Evolutionary conservation across 2,329 filamentous ascomycete species (phyloP).

Genomic region (Alternaria ethzedia): DNA sequence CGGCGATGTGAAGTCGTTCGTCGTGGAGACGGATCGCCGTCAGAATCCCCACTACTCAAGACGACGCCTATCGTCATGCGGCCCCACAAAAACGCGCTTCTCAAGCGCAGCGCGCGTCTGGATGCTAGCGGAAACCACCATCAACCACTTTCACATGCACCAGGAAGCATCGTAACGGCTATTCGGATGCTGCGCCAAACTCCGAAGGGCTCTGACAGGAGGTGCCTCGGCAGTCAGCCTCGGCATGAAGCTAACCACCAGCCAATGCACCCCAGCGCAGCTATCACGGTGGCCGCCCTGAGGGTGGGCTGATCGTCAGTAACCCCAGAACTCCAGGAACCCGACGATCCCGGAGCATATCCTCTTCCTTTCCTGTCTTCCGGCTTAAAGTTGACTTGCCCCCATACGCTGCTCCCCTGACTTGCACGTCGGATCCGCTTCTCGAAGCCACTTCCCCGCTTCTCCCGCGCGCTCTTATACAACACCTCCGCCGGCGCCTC

Average conservation of each 20-base stretch:
- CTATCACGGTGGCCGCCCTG: background rate
- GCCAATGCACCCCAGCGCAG: background rate
- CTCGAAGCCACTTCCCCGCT: background rate
- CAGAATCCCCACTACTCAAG: background rate
- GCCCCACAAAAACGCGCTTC: constrained; percentile 3
- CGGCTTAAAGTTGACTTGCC: background rate
- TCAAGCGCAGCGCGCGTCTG: background rate
- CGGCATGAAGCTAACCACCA: constrained; percentile 4
- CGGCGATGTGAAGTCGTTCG: background rate
- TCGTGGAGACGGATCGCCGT: background rate
- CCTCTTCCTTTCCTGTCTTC: background rate
- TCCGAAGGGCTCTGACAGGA: background rate
- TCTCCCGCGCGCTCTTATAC: background rate
- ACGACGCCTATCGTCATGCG: constrained; percentile 12
- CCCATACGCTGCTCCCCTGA: background rate
- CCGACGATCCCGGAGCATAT: background rate
- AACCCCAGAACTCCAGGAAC: background rate
- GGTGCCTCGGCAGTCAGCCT: constrained; percentile 9
- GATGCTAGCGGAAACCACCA: background rate
- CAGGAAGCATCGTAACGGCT: background rate
- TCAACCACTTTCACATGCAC: background rate
- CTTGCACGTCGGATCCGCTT: background rate
- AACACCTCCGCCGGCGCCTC: background rate
- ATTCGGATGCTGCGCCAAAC: background rate
- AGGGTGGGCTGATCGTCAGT: background rate